Evolutionary conservation across 257 asterid genomes (phyloP).

Genomic region (Lavandula angustifolia): DNA sequence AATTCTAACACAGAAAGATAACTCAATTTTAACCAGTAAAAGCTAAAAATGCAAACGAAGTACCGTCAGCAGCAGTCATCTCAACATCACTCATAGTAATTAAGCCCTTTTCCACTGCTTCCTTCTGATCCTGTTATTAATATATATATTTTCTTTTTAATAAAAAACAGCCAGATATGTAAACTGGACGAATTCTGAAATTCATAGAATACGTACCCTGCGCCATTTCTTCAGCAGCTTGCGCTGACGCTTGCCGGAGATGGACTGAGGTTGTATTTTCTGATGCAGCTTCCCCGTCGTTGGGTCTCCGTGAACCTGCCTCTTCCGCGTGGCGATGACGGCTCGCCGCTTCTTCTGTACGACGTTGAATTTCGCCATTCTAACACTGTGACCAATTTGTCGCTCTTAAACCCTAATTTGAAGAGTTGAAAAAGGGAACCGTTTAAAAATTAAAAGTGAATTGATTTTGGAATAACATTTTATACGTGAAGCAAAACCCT

Average conservation of each 20-base stretch:
- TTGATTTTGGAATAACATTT: neutral
- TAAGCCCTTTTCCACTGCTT: constrained; percentile 60
- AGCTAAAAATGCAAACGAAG: neutral
- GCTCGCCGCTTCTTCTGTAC: constrained; percentile 74
- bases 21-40: neutral
- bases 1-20: neutral
- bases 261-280: constrained; percentile 48
- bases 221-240: constrained; percentile 80
- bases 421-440: no score
- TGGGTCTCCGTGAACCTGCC: constrained; percentile 61
- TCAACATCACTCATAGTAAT: constrained; percentile 78
- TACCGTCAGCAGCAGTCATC: constrained; percentile 70
- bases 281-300: constrained; percentile 56
- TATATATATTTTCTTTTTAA: no score
- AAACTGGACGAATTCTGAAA: neutral
- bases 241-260: constrained; percentile 93
- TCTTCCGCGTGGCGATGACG: constrained; percentile 53
- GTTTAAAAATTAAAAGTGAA: no score
- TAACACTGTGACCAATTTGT: constrained; percentile 4
- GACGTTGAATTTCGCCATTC: constrained; percentile 73
- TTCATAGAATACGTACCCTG: constrained; percentile 43
- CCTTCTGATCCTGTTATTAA: constrained; percentile 91
- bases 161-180: neutral
- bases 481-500: neutral
- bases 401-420: constrained; percentile 36